Percentiles rank a stretch among this genome's conserved stretches.
These are phyloP conservation scores for Fusarium buxicola DNA, from an alignment of 2,329 filamentous ascomycete genomes.

Conservation along the genomic window DNA sequence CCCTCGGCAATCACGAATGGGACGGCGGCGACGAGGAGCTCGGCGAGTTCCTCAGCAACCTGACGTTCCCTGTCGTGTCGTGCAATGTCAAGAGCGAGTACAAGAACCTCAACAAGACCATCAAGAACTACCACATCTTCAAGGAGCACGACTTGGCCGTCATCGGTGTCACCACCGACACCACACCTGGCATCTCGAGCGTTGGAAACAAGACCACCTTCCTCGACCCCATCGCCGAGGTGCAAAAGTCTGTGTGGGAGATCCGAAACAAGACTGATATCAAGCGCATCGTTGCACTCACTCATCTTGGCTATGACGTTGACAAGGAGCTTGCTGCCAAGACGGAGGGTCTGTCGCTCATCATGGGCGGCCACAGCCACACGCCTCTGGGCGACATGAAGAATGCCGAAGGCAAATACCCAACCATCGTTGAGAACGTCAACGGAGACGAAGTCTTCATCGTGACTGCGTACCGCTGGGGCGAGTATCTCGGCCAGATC, in stretches of 20 bases:
- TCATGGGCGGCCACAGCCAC: conserved; percentile 72
- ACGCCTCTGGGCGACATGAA: conserved; percentile 70
- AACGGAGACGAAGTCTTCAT: conserved; percentile 76
- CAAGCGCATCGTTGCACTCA: conserved; percentile 73
- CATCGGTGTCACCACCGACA: conserved; percentile 72
- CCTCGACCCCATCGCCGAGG: conserved; percentile 65
- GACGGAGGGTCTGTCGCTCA: conserved; percentile 73
- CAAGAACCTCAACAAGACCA: conserved; percentile 68
- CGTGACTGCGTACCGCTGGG: conserved; percentile 76
- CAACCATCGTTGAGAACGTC: conserved; percentile 70
- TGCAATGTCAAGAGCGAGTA: conserved; percentile 73
- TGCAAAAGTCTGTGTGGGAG: conserved; percentile 71
- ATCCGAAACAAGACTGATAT: conserved; percentile 72
- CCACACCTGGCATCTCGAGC: conserved; percentile 67
- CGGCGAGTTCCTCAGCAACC: conserved; percentile 69
- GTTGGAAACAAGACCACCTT: conserved; percentile 70
- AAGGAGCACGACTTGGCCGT: conserved; percentile 70
- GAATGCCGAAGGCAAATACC: conserved; percentile 70
- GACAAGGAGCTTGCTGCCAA: conserved; percentile 70
- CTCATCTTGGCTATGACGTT: conserved; percentile 74
- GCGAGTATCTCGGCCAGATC: conserved; percentile 75
- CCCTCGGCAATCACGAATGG: conserved; percentile 75
- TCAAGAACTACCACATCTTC: conserved; percentile 75
- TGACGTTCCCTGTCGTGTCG: conserved; percentile 73
- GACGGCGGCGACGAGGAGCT: conserved; percentile 73